Percentiles rank a stretch among this genome's conserved stretches.
Evolutionary conservation across 495 filamentous ascomycete species (phyloP).

Genomic region (Daldinia bambusicola): DNA sequence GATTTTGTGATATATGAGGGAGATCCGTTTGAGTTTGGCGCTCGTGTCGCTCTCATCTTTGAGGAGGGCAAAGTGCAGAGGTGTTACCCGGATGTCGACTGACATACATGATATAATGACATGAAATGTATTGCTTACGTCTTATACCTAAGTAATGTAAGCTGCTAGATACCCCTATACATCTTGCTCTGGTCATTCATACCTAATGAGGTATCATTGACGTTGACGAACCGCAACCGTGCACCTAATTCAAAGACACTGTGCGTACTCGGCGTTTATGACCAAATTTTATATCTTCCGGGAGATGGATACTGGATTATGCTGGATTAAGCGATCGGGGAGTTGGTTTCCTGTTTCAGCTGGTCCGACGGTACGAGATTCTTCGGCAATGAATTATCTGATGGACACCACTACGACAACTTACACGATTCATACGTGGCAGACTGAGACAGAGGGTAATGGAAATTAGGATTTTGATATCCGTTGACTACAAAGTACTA

Average conservation of each 20-base stretch:
- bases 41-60: slow-evolving; percentile 50
- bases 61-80: slow-evolving; percentile 38
- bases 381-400: background rate
- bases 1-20: slow-evolving; percentile 57
- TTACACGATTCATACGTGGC: background rate
- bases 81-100: slow-evolving; percentile 29
- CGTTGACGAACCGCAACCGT: background rate
- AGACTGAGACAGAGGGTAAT: background rate
- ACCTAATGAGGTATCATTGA: background rate
- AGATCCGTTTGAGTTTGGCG: slow-evolving; percentile 53
- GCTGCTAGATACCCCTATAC: too few species aligned
- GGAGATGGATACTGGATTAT: background rate
- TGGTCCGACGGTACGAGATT: background rate
- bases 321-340: background rate
- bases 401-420: background rate
- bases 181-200: background rate
- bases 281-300: background rate
- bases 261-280: background rate
- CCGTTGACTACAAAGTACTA: background rate
- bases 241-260: background rate
- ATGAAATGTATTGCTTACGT: too few species aligned
- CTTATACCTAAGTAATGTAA: too few species aligned
- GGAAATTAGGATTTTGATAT: background rate
- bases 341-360: background rate
- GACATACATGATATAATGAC: too few species aligned